Base-by-base conservation (phyloP, 164 flowering plant species). In the Tetrastigma voinierianum region DNA sequence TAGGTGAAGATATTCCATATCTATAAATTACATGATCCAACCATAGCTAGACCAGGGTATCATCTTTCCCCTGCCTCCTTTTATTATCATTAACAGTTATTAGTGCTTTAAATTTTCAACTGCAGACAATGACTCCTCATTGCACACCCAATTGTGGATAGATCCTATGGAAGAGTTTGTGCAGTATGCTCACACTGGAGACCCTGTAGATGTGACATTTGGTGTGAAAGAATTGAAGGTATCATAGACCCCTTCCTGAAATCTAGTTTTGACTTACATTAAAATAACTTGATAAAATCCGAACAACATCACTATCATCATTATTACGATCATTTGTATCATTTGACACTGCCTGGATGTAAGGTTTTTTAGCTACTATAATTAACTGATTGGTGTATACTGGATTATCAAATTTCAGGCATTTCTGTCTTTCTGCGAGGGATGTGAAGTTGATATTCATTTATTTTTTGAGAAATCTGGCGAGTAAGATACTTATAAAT, bases 131-230 rank as follows among this genome's bases (percentile, higher is more conserved):
- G 95, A 91, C 74, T n/a, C n/a, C 64, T 84, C 88, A 9, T 72
- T 96, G 46, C 91, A 96, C 75, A 96, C 99, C 66, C 99, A 93
- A 70, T 81, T 96, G 18, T 96, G 99, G 99, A 90, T 93, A 76
- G 97, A 96, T 78, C 99, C 99, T n/a, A 53, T 74, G 13, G 98
- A 96, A 80, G 99, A 90, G 80, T 96, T 96, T 85, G 70, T 93
- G 78, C 94, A 86, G 63, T 95, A 93, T 77, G 67, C 67, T 54
- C 99, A 96, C 78, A 67, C 76, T 44, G 96, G 96, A 61, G 90
- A 90, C 57, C 93, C 99, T 40, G 89, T 88, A 43, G 99, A 96
- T 78, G 87, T 96, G 56, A 93, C 99, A 40, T 91, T 96, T 75
- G 86, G 84, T 48, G 83, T 96, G 74, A 96, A 93, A 78, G 99